Evolutionary conservation across 2,329 filamentous ascomycete species (phyloP).

Genomic region (Biscogniauxia sp.): DNA sequence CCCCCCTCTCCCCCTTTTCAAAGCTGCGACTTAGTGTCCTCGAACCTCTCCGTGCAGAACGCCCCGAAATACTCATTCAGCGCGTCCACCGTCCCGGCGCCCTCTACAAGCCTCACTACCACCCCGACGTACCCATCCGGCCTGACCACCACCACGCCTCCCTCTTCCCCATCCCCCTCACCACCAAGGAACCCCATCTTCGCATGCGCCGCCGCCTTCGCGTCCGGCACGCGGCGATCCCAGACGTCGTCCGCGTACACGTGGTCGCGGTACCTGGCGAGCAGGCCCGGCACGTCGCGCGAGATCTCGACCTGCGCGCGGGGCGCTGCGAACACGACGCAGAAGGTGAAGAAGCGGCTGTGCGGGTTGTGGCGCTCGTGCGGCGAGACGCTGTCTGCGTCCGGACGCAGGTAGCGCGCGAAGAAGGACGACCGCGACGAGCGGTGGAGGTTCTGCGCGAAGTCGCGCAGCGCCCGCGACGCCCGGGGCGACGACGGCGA

Average conservation of each 20-base stretch:
- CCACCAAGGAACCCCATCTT: slow-evolving; percentile 68
- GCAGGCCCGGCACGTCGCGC: slow-evolving; percentile 64
- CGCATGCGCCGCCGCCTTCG: slow-evolving; percentile 73
- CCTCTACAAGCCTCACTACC: slow-evolving; percentile 71
- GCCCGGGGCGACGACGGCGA: slow-evolving; percentile 51
- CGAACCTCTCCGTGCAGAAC: slow-evolving; percentile 64
- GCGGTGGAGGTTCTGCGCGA: slow-evolving; percentile 57
- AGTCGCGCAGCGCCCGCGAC: slow-evolving; percentile 63
- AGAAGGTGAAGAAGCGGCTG: slow-evolving; percentile 76
- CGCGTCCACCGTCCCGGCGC: slow-evolving; percentile 74
- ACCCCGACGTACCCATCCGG: slow-evolving; percentile 86
- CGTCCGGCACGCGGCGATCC: slow-evolving; percentile 67
- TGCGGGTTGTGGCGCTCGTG: slow-evolving; percentile 86
- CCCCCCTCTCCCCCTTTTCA: slow-evolving; percentile 19
- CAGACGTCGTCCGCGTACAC: slow-evolving; percentile 83
- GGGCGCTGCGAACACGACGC: slow-evolving; percentile 68
- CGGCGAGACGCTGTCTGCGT: slow-evolving; percentile 63
- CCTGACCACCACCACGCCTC: slow-evolving; percentile 78
- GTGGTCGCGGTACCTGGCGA: slow-evolving; percentile 76
- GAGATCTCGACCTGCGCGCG: slow-evolving; percentile 71
- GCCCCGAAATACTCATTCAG: slow-evolving; percentile 78
- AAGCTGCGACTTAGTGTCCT: slow-evolving; percentile 38
- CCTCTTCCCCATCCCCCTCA: slow-evolving; percentile 56
- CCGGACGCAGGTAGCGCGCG: slow-evolving; percentile 58
- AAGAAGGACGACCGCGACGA: slow-evolving; percentile 65